Evolutionary conservation across 208 protist genomes (phyloP).

Genomic region (Porcisia hertigi): DNA sequence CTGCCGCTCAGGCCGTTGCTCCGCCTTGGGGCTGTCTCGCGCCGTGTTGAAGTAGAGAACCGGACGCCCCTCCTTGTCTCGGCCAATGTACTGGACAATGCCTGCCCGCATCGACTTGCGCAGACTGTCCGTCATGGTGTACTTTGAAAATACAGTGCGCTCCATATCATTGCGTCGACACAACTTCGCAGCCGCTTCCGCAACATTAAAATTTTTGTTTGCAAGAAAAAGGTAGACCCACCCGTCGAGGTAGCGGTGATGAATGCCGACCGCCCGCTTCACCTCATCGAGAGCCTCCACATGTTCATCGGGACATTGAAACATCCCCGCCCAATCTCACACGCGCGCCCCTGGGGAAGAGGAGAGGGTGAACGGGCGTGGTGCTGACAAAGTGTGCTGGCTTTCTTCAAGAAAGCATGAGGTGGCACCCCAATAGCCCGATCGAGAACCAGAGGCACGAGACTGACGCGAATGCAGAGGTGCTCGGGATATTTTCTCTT

Average conservation of each 20-base stretch:
- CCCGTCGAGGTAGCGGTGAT: constrained; percentile 57
- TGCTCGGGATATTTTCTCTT: no score
- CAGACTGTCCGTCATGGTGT: constrained; percentile 57
- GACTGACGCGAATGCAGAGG: no score
- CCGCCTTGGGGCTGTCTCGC: constrained; percentile 47
- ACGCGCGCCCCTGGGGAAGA: no score
- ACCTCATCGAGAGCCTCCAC: constrained; percentile 56
- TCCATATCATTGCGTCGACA: constrained; percentile 67
- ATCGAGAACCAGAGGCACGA: no score
- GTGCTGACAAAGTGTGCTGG: no score
- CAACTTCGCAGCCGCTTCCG: constrained; percentile 75
- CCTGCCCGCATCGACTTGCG: constrained; percentile 59
- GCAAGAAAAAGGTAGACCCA: constrained; percentile 77
- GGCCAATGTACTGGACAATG: constrained; percentile 75
- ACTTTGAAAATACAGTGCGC: constrained; percentile 45
- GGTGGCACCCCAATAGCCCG: no score
- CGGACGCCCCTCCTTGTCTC: constrained; percentile 52
- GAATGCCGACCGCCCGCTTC: constrained; percentile 52
- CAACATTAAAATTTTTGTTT: constrained; percentile 81
- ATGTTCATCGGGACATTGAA: constrained; percentile 46
- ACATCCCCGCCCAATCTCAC: constrained; percentile 11
- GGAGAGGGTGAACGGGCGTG: no score
- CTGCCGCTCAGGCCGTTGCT: constrained; percentile 54
- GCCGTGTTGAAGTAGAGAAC: constrained; percentile 67
- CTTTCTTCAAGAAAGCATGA: no score